Conservation (phyloP, 2,329 filamentous ascomycete species). For the Arthrobotrys sinensis region DNA sequence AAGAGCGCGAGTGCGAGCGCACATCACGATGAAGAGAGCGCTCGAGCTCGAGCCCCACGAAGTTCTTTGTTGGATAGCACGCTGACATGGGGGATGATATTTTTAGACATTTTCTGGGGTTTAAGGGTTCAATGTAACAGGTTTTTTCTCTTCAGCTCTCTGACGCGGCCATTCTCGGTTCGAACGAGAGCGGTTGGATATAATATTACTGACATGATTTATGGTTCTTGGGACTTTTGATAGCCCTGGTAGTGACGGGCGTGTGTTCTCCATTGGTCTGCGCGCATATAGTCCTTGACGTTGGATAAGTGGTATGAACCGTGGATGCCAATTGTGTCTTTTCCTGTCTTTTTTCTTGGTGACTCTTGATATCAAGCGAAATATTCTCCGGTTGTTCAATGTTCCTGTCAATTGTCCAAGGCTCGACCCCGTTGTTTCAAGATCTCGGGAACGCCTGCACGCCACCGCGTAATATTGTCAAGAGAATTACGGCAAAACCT, state of each 20-base stretch:
- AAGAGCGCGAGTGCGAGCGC: slow-evolving; percentile 22
- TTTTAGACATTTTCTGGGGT: slow-evolving; percentile 49
- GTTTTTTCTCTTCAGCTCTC: slow-evolving; percentile 24
- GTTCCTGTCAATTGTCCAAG: neutral
- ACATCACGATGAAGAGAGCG: slow-evolving; percentile 11
- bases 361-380: neutral
- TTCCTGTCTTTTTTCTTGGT: neutral
- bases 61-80: slow-evolving; percentile 25
- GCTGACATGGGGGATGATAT: slow-evolving; percentile 24
- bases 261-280: slow-evolving; percentile 9
- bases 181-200: slow-evolving; percentile 23
- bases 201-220: slow-evolving; percentile 4
- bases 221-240: neutral
- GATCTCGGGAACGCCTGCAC: slow-evolving; percentile 30
- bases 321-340: slow-evolving; percentile 11
- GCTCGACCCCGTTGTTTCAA: slow-evolving; percentile 29
- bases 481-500: neutral
- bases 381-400: slow-evolving; percentile 12
- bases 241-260: neutral
- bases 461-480: slow-evolving; percentile 15
- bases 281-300: slow-evolving; percentile 8
- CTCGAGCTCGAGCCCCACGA: slow-evolving; percentile 40
- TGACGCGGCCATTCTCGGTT: slow-evolving; percentile 41
- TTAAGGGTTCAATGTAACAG: slow-evolving; percentile 46
- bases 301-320: neutral